phyloP scores from a whole-genome alignment of 2,329 filamentous ascomycete species.

The Arthrobotrys megalospora region DNA sequence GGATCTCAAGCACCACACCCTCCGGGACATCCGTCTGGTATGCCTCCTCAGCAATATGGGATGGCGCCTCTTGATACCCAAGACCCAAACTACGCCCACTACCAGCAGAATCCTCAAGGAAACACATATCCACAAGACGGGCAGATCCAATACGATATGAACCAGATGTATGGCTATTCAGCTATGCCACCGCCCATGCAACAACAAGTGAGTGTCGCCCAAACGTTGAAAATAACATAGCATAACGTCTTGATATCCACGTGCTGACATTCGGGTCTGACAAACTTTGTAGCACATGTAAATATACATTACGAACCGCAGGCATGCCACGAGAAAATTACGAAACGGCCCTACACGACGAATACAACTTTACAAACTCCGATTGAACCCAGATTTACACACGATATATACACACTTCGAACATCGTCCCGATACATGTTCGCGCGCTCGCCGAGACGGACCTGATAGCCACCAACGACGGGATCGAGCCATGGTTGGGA shows the following conservation, averaged over 20 bases:
- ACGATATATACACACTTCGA: conserved; percentile 12
- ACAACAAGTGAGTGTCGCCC: conserved; percentile 66
- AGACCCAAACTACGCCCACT: conserved; percentile 80
- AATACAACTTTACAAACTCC: conserved; percentile 33
- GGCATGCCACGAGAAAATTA: conserved; percentile 40
- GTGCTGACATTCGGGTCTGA: conserved; percentile 56
- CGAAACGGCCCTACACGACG: conserved; percentile 15
- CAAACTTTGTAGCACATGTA: conserved; percentile 62
- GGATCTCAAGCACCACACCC: conserved; percentile 76
- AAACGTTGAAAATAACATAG: conserved; percentile 16
- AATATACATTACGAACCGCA: conserved; percentile 41
- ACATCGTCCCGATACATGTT: conserved; percentile 28
- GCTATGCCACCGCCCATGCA: conserved; percentile 84
- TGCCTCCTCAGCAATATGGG: conserved; percentile 83
- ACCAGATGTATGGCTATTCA: conserved; percentile 87
- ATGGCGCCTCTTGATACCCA: conserved; percentile 84
- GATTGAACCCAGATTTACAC: conserved; percentile 29
- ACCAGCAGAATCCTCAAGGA: conserved; percentile 75
- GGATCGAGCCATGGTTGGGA: conserved; percentile 27
- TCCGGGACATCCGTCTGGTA: conserved; percentile 80
- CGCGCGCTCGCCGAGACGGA: conserved; percentile 27
- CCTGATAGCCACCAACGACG: conserved; percentile 13
- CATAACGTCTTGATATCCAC: conserved; percentile 33
- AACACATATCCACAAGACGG: conserved; percentile 64
- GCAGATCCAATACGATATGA: conserved; percentile 84